A percentile compares a stretch with the other conserved stretches of the same genome.
Evolutionary conservation across 2,329 filamentous ascomycete genomes (phyloP).

Genomic region (Talaromyces funiculosus): DNA sequence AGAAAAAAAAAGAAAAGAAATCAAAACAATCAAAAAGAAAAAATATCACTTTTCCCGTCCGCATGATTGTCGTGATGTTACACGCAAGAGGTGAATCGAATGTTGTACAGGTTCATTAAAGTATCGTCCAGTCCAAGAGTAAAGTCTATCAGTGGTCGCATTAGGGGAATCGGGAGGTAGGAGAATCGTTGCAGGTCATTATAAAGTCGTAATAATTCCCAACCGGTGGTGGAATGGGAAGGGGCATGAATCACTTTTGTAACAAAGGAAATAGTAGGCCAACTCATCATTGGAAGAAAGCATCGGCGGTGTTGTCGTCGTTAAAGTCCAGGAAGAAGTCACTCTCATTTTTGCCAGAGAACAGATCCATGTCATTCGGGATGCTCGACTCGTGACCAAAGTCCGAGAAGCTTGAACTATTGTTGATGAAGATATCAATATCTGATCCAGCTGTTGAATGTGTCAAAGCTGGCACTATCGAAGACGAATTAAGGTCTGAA

Average conservation of each 20-base stretch:
- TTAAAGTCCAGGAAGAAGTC: slow-evolving; percentile 37
- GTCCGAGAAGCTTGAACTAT: slow-evolving; percentile 32
- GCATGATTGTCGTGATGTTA: not conserved
- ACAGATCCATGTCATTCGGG: slow-evolving; percentile 28
- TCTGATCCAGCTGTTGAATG: slow-evolving; percentile 32
- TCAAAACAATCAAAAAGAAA: not conserved
- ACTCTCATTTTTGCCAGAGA: slow-evolving; percentile 29
- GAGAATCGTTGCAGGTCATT: not conserved
- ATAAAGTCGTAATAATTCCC: slow-evolving; percentile 3
- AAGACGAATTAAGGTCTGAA: slow-evolving; percentile 28
- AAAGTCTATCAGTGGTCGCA: slow-evolving; percentile 8
- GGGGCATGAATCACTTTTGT: not conserved
- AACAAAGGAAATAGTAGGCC: slow-evolving; percentile 1
- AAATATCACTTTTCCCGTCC: not conserved
- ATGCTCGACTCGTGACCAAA: slow-evolving; percentile 30
- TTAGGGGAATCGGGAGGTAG: not conserved
- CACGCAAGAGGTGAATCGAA: slow-evolving; percentile 10
- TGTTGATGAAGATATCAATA: slow-evolving; percentile 38
- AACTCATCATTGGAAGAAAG: slow-evolving; percentile 11
- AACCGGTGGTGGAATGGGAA: not conserved
- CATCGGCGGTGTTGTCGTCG: slow-evolving; percentile 21
- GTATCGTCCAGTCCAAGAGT: slow-evolving; percentile 10
- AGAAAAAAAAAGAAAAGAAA: not conserved
- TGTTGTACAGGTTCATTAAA: slow-evolving; percentile 14
- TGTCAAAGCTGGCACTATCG: slow-evolving; percentile 30